Conservation (phyloP, 495 filamentous ascomycete species). For the Penicillium nucicola region DNA sequence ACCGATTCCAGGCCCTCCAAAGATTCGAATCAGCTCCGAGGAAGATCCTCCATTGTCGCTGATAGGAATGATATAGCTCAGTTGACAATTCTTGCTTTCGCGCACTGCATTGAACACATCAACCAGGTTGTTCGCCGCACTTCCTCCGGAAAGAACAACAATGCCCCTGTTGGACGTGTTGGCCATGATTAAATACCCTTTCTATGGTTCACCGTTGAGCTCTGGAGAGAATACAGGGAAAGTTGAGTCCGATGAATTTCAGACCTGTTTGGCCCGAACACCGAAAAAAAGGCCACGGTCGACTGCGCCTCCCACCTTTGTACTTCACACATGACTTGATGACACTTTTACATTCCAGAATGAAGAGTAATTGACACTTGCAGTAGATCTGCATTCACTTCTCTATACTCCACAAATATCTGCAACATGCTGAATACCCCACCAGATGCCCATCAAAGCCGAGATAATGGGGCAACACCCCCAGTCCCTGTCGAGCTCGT, state of each 20-base stretch:
- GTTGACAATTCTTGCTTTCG: slow-evolving; percentile 62
- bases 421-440: too few relatives aligned
- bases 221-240: background rate
- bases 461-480: background rate
- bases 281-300: background rate
- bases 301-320: background rate
- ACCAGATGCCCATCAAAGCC: background rate
- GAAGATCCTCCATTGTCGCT: slow-evolving; percentile 93
- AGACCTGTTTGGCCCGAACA: background rate
- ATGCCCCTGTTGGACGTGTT: slow-evolving; percentile 52
- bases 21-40: slow-evolving; percentile 86
- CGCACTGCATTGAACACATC: slow-evolving; percentile 80
- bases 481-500: slow-evolving; percentile 21
- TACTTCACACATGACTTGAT: too few relatives aligned
- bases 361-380: too few relatives aligned
- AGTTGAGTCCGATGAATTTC: background rate
- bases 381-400: too few relatives aligned
- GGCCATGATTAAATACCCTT: slow-evolving; percentile 3
- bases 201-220: too few relatives aligned
- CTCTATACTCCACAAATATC: too few relatives aligned
- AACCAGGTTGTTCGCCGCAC: slow-evolving; percentile 88
- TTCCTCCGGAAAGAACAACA: slow-evolving; percentile 84
- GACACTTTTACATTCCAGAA: too few relatives aligned
- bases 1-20: slow-evolving; percentile 91
- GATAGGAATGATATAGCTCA: slow-evolving; percentile 89